Evolutionary conservation across 148 eudicot genomes (phyloP), one percentile per base, ranked within the genome.

Genomic region (Diospyros kaki): DNA sequence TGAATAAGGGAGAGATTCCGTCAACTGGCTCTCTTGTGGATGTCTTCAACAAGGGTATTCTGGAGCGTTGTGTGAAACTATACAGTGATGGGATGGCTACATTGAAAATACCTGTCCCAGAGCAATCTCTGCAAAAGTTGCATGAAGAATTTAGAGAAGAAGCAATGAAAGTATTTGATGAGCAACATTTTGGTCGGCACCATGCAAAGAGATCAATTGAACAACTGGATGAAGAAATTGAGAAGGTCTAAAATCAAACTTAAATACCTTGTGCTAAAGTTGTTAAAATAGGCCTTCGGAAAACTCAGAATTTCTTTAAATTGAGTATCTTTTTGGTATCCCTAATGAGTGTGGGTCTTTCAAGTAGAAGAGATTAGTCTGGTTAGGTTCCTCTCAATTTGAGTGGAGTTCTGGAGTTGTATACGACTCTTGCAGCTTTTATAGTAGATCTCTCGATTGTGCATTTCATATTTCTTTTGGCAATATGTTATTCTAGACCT

Each of bases 1-100:
- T 95, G 82, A 95, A 95, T 76, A 92, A 95, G 86, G 99, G 99
- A 77, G 99, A 95, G 81, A 95, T 95, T 71, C 99, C 99, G 54
- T 86, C 99, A 13, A 89, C 99, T 15, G 99, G 98, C 65, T 95
- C 99, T 63, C 94, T 95, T 53, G 99, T 95, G 76, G 99, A 95
- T 80, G 86, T 95, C 80, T 95, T 95, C 81, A 95, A 95, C 58
- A 95, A 95, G 88, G 90, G 83, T 64, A 88, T 95, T 78, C 83
- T 95, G 4, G 99, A 91, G 74, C 81, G 94, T 74, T 95, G 99
- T 81, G 58, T 95, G 76, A 91, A 91, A 73, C 61, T 90, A 64
- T 95, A 95, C 76, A 83, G 53, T 79, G 94, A 81, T 50, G 84
- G 84, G 67, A 90, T 95, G 93, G 81, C 89, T 70, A 69, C 72